Base-by-base conservation (phyloP, 805 yeast genomes). In the Isabelozyma pseudorhagii region DNA sequence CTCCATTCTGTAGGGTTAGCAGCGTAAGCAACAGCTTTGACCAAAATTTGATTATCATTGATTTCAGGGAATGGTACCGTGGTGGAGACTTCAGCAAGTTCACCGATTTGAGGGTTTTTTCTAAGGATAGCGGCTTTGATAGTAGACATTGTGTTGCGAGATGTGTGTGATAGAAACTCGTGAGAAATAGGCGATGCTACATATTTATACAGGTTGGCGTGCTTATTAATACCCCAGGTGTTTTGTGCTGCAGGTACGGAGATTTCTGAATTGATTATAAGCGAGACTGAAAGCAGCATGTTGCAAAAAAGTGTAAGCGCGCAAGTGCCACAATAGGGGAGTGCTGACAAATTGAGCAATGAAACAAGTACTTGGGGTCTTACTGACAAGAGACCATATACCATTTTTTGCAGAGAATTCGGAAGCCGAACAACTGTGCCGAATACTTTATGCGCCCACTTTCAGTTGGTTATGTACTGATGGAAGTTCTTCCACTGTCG, bases 11-110 rank as follows among this genome's bases (percentile, higher is more conserved):
- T 56, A 10, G 62, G 64, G 40, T 58, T 60, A 14, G 49, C 54
- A 15, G 61, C 63, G 38, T 25, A 47, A 5, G 62, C 61, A 14
- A 63, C 63, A 4, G 80, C 71, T 59, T 79, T 75, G 44, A 85
- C 64, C 13, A 84, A 64, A 11, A 84, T 56, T 51, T 75, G 71
- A 18, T 59, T 61, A 28, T 64, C 65, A 11, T 53, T 61, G 42
- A 78, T 66, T 21, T 57, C 62, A 18, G 75, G 74, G 15, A 13
- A n/a, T 38, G 40, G 36, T 8, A 31, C 36, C 36, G 3, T 31
- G 36, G 36, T 31, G 36, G 36, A 31, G 36, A 31, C 8, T 9
- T 13, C n/a, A 13, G 36, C 36, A 31, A 31, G 36, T 31, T 2
- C n/a, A 13, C 36, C 36, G 36, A 31, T 31, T 31, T 31, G n/a